Evolutionary conservation across 345 rosid genomes (phyloP).

Genomic region (Lenwebbia sp.): DNA sequence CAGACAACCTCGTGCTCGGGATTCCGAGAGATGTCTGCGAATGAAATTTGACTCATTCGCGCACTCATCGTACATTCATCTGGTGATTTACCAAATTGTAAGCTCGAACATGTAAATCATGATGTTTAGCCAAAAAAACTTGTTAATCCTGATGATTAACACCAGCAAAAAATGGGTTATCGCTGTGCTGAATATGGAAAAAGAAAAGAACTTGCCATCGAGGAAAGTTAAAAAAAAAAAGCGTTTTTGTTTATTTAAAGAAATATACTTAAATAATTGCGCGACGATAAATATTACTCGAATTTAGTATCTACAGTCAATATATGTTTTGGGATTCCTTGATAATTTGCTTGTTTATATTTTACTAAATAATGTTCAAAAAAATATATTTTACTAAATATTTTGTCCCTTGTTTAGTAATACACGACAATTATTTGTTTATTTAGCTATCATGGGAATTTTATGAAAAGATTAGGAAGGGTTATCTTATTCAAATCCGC

Average conservation of each 20-base stretch:
- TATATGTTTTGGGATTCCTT: not conserved
- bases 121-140: not conserved
- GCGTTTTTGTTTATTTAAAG: not conserved
- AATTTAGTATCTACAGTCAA: not conserved
- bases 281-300: not conserved
- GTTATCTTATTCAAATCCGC: not conserved
- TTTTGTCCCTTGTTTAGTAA: not conserved
- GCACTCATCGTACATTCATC: no score
- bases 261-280: not conserved
- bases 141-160: not conserved
- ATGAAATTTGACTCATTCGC: not conserved
- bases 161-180: not conserved
- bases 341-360: not conserved
- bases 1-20: not conserved
- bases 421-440: not conserved
- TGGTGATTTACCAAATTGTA: not conserved
- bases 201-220: not conserved
- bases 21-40: not conserved
- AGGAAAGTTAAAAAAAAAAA: not conserved
- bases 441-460: not conserved
- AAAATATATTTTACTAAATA: not conserved
- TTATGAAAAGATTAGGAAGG: not conserved
- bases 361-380: not conserved
- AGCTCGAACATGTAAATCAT: not conserved
- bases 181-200: not conserved